A percentile compares a stretch with the other conserved stretches of the same genome.
Evolutionary conservation across 2,329 filamentous ascomycete species (phyloP).

Genomic region (Colletotrichum spaethianum): DNA sequence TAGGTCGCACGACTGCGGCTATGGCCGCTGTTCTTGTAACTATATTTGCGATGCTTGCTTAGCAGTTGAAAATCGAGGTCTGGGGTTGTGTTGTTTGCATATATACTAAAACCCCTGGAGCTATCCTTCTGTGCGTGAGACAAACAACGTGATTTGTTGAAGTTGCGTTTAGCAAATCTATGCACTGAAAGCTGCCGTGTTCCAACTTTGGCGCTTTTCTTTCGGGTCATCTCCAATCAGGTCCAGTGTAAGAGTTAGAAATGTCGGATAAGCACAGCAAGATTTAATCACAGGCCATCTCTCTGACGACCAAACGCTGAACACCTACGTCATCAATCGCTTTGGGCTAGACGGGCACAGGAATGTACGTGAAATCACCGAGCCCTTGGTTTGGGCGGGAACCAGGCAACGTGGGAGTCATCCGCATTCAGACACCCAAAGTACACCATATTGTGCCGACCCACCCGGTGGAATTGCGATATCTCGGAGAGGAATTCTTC

Average conservation of each 20-base stretch:
- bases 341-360: background rate
- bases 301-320: background rate
- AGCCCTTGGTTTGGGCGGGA: background rate
- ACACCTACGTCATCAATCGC: background rate
- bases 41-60: background rate
- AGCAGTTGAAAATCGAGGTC: background rate
- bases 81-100: background rate
- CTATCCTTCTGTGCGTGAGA: too few species aligned
- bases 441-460: background rate
- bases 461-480: background rate
- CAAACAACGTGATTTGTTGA: too few species aligned
- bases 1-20: background rate
- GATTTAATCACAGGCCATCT: background rate
- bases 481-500: background rate
- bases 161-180: too few species aligned
- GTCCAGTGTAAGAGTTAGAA: too few species aligned
- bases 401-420: background rate
- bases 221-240: too few species aligned
- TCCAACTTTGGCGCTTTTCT: too few species aligned
- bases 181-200: too few species aligned
- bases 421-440: background rate
- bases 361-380: background rate
- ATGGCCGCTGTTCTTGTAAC: background rate
- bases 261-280: background rate
- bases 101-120: background rate